Evolutionary conservation across 23 red algal species (phyloP), one percentile per base, ranked within the genome.

Genomic region (Rhodosorus marinus): DNA sequence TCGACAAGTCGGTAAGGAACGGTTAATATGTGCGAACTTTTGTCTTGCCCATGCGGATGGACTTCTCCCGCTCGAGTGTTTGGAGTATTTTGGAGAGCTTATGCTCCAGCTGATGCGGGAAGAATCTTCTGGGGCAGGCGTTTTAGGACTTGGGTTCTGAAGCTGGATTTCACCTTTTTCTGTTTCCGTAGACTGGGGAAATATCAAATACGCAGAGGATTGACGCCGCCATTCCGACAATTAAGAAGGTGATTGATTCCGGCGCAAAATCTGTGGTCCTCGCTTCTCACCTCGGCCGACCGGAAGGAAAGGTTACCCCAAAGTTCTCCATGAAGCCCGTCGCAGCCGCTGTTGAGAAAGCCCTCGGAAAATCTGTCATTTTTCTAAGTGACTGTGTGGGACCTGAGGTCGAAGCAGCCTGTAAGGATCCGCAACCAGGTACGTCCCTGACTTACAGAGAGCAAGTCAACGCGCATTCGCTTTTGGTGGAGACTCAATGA

Each of bases 121-220:
- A n/a, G n/a, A n/a, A n/a, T n/a, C n/a, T n/a, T n/a, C n/a, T n/a
- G n/a, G n/a, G n/a, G n/a, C n/a, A n/a, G n/a, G n/a, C n/a, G n/a
- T n/a, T n/a, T n/a, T n/a, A n/a, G n/a, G n/a, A n/a, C n/a, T n/a
- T n/a, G n/a, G n/a, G n/a, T n/a, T n/a, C n/a, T n/a, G n/a, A n/a
- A n/a, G n/a, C n/a, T n/a, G 1, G 35, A n/a, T n/a, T n/a, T n/a
- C n/a, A n/a, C n/a, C n/a, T n/a, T n/a, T n/a, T n/a, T n/a, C n/a
- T n/a, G n/a, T n/a, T n/a, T n/a, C n/a, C n/a, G n/a, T 52, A 67
- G 49, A 93, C 85, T 3, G 74, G 85, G 20, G 72, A 35, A 9
- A 81, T 93, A 34, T 81, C 85, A 33, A 76, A 81, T 59, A 81
- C 69, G 2, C 65, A 72, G 59, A 58, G 85, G 36, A 80, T 93